These are phyloP conservation scores for Suillus discolor DNA, from an alignment of 768 basidiomycete genomes.

Conservation along the genomic window DNA sequence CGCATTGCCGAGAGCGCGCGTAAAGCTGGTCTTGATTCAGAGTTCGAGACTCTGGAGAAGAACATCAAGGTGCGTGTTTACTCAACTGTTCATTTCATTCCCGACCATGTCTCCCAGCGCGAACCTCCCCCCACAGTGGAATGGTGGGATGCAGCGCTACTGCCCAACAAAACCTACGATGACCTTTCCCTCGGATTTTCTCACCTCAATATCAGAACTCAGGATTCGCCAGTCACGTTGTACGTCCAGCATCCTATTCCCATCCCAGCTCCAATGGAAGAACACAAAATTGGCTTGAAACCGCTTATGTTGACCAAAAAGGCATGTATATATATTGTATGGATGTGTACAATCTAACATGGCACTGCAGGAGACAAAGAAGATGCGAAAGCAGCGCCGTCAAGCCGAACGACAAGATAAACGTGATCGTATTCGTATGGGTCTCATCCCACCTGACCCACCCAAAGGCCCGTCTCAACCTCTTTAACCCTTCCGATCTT, in stretches of 20 bases:
- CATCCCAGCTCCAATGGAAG: constrained; percentile 88
- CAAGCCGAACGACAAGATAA: constrained; percentile 92
- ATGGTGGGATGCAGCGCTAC: constrained; percentile 95
- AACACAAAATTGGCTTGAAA: constrained; percentile 75
- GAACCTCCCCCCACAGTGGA: constrained; percentile 87
- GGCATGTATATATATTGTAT: constrained; percentile 31
- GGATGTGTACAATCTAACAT: constrained; percentile 22
- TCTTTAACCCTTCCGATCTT: no score
- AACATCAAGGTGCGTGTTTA: constrained; percentile 69
- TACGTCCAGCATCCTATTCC: constrained; percentile 98
- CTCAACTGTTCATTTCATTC: neutral
- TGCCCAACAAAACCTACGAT: constrained; percentile 80
- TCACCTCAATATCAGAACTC: constrained; percentile 62
- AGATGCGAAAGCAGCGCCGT: constrained; percentile 89
- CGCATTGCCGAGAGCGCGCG: constrained; percentile 90
- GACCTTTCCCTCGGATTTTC: constrained; percentile 65
- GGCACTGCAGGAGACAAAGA: constrained; percentile 81
- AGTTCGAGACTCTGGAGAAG: constrained; percentile 89
- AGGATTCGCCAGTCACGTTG: constrained; percentile 76
- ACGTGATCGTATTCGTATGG: constrained; percentile 94
- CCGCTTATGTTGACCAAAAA: constrained; percentile 93
- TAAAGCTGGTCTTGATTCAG: constrained; percentile 94
- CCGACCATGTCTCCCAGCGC: constrained; percentile 48
- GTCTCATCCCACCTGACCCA: constrained; percentile 90
- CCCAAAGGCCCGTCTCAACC: constrained; percentile 76